Evolutionary conservation across 306 rosid species (phyloP).

Genomic region (Casuarina equisetifolia): DNA sequence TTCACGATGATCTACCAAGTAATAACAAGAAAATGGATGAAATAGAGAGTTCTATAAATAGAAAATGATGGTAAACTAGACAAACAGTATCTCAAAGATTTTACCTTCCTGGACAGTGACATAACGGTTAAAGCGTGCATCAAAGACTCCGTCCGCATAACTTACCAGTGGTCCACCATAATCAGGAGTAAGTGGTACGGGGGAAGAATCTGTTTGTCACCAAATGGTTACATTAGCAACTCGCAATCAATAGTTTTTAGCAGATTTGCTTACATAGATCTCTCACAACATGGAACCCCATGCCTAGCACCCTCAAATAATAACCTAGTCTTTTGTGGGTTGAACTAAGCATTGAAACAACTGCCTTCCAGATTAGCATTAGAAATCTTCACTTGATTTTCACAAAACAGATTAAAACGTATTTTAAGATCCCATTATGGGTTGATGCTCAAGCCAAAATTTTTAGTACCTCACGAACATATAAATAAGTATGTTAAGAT

Average conservation of each 20-base stretch:
- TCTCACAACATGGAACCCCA: neutral
- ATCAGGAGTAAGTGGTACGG: slow-evolving; percentile 73
- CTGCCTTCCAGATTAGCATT: neutral
- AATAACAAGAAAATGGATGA: slow-evolving; percentile 16
- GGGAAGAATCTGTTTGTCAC: slow-evolving; percentile 53
- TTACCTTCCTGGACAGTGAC: slow-evolving; percentile 82
- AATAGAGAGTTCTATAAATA: neutral
- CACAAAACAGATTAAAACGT: neutral
- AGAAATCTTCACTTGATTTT: neutral
- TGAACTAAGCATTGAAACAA: neutral
- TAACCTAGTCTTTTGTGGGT: neutral
- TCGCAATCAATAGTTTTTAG: neutral
- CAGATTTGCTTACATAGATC: slow-evolving; percentile 16
- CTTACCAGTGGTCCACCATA: slow-evolving; percentile 68
- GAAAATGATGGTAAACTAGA: neutral
- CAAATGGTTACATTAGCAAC: slow-evolving; percentile 21
- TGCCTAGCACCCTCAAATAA: neutral
- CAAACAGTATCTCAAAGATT: neutral
- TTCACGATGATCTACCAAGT: slow-evolving; percentile 66
- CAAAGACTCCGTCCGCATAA: slow-evolving; percentile 86
- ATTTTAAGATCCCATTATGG: no score
- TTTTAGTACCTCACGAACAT: neutral
- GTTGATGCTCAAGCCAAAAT: no score
- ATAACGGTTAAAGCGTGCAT: slow-evolving; percentile 71
- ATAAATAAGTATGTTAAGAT: no score